Base-by-base conservation (phyloP, 768 basidiomycete genomes). In the Rossbeevera mucosa region DNA sequence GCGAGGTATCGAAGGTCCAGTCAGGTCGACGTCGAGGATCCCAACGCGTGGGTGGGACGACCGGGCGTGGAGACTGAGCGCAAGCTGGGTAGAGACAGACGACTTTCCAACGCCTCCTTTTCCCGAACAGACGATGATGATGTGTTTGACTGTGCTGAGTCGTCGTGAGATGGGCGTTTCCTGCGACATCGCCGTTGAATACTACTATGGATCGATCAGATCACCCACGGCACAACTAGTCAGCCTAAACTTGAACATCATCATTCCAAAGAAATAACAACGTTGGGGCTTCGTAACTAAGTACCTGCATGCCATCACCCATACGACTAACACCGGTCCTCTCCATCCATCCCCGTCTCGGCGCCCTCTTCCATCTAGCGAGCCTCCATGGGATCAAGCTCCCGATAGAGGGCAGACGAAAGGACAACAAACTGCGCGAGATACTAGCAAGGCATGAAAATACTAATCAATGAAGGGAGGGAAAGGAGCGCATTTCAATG, bases 51-150 rank as follows among this genome's bases (percentile, higher is more conserved):
- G 78, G 30, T 70, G 79, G 5, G 86, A 82, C 2, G 83, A 78
- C 21, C 80, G 84, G 2, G 77, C 75, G 72, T 89, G 82, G 7
- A 99, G 82, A 55, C 85, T 90, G 46, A 98, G 80, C 0, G 96
- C 94, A 26, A 98, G 79, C 61, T 98, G 96, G 7, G 87, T 82
- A 2, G 92, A 84, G 21, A 97, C 87, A 1, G 93, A 95, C n/a
- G 94, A 97, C 73, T 99, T 99, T 51, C 96, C 96, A 38, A 98
- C 96, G 30, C 95, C 96, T 29, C 96, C 96, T 70, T 99, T 99
- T 7, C 96, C 96, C 0, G 94, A 91, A 36, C 94, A 80, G 51
- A 99, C 92, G 56, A 98, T 83, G 59, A 99, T 83, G 66, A 99
- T 82, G 61, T 93, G 80, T 59, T 86, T 86, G 59, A 99, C 82